These are phyloP conservation scores for Globisporangium rhizosaccharum DNA, from an alignment of 352 stramenopile species.

Conservation along the genomic window DNA sequence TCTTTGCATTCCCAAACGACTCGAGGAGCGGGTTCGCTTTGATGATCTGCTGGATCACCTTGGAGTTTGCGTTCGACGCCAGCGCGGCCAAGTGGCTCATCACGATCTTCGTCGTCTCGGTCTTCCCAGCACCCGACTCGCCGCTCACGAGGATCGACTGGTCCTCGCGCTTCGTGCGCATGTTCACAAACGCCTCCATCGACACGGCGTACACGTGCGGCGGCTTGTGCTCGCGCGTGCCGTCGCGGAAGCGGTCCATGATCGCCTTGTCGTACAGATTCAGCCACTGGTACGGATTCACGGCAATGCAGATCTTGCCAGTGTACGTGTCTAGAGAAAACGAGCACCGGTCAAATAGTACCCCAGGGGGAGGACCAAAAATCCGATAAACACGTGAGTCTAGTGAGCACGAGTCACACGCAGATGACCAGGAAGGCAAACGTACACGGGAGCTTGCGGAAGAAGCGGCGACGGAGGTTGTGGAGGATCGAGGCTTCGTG, in stretches of 20 bases:
- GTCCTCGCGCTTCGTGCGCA: slow-evolving; percentile 71
- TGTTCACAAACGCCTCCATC: slow-evolving; percentile 84
- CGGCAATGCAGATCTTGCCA: slow-evolving; percentile 83
- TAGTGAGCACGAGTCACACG: background rate
- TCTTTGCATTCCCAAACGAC: slow-evolving; percentile 86
- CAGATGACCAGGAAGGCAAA: background rate
- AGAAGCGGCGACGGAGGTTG: slow-evolving; percentile 75
- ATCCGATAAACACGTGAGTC: slow-evolving; percentile 7
- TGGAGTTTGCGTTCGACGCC: slow-evolving; percentile 71
- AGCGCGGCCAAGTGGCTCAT: slow-evolving; percentile 91
- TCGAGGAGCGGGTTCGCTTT: slow-evolving; percentile 88
- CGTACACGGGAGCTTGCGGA: slow-evolving; percentile 73
- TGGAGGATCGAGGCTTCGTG: slow-evolving; percentile 85
- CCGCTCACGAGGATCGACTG: slow-evolving; percentile 95
- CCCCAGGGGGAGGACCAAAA: background rate
- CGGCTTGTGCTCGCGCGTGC: slow-evolving; percentile 61
- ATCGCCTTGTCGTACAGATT: slow-evolving; percentile 69
- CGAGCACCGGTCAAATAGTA: no score
- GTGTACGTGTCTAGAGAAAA: slow-evolving; percentile 67
- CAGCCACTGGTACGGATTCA: slow-evolving; percentile 87
- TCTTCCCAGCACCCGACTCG: slow-evolving; percentile 95
- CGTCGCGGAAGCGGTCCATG: slow-evolving; percentile 75
- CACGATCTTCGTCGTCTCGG: slow-evolving; percentile 95
- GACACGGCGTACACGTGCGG: slow-evolving; percentile 85
- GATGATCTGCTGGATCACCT: slow-evolving; percentile 94